Conservation (phyloP, 192 early-diverging fungal species). For the Geosiphon pyriformis region DNA sequence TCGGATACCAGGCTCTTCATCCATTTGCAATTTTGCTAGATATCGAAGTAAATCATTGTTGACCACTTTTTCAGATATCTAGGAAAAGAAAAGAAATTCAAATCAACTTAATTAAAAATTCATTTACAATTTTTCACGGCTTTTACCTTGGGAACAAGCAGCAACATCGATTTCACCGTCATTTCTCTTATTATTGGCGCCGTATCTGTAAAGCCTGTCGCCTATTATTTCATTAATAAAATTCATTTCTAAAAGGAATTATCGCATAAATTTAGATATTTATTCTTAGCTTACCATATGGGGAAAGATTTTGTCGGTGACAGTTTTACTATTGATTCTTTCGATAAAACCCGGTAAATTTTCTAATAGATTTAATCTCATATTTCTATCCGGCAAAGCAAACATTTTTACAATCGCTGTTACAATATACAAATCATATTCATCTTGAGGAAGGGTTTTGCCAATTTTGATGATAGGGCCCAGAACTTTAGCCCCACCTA, state of each 20-base stretch:
- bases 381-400: constrained; percentile 77
- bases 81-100: constrained; percentile 1
- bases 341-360: constrained; percentile 69
- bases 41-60: constrained; percentile 84
- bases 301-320: constrained; percentile 82
- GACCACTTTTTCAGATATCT: constrained; percentile 64
- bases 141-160: constrained; percentile 64
- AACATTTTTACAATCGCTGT: constrained; percentile 82
- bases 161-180: constrained; percentile 78
- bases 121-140: neutral
- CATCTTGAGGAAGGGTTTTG: constrained; percentile 58
- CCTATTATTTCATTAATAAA: constrained; percentile 37
- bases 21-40: constrained; percentile 83
- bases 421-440: constrained; percentile 65
- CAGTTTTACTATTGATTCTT: constrained; percentile 57
- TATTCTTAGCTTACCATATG: constrained; percentile 54
- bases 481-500: constrained; percentile 65
- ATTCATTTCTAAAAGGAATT: too few relatives aligned
- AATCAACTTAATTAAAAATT: constrained; percentile 6
- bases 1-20: constrained; percentile 91
- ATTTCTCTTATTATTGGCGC: constrained; percentile 87
- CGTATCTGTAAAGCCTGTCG: constrained; percentile 82
- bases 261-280: neutral
- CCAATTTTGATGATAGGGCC: constrained; percentile 84
- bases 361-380: constrained; percentile 82